Percentiles rank a stretch among this genome's conserved stretches.
Conservation (phyloP, 805 yeast species). For the Monosporozyma solicola region DNA sequence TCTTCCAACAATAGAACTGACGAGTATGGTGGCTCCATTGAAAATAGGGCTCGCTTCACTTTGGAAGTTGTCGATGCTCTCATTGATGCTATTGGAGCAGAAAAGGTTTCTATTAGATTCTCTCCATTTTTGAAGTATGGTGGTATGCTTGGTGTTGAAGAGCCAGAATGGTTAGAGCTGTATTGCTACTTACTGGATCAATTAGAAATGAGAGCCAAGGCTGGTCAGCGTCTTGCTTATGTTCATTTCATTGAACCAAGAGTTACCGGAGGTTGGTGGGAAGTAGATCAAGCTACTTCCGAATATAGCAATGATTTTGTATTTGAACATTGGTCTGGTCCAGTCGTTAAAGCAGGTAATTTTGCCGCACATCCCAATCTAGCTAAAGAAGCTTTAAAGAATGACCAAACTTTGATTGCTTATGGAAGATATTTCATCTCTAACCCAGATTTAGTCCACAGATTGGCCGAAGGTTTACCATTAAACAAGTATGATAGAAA, state of each 20-base stretch:
- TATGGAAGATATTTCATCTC: constrained; percentile 43
- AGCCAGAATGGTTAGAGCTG: constrained; percentile 29
- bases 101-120: constrained; percentile 38
- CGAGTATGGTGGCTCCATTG: constrained; percentile 46
- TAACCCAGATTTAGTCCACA: constrained; percentile 44
- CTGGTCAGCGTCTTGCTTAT: constrained; percentile 34
- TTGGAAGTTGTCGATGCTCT: constrained; percentile 45
- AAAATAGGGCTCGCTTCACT: constrained; percentile 37
- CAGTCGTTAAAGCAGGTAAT: constrained; percentile 35
- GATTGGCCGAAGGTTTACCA: constrained; percentile 34
- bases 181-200: constrained; percentile 33
- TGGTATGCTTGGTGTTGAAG: constrained; percentile 29
- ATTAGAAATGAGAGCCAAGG: constrained; percentile 30
- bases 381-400: constrained; percentile 29
- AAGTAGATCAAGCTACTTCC: constrained; percentile 19
- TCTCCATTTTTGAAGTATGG: constrained; percentile 38
- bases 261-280: constrained; percentile 24
- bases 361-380: constrained; percentile 22
- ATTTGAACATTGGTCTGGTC: constrained; percentile 39
- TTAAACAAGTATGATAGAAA: constrained; percentile 39
- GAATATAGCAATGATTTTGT: constrained; percentile 31
- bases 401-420: constrained; percentile 39
- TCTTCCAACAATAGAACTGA: constrained; percentile 39
- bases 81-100: constrained; percentile 43
- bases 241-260: constrained; percentile 42